Conservation (phyloP, 2,329 filamentous ascomycete species). For the Colletotrichum sp. region DNA sequence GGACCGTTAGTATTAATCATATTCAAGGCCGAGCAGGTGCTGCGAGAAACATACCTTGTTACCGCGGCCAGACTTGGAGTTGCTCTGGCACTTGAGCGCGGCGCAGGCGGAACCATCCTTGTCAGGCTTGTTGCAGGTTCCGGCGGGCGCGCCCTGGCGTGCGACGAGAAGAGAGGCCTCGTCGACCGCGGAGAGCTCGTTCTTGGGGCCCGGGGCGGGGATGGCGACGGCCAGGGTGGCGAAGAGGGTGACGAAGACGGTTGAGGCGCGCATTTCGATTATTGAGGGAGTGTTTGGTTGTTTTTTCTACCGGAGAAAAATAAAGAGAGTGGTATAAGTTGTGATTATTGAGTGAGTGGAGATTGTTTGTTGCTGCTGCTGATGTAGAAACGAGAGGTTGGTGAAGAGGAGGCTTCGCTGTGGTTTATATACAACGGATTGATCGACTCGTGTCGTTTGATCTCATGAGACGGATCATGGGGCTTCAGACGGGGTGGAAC, state of each 20-base stretch:
- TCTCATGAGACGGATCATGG: not conserved
- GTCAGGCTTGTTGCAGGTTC: not conserved
- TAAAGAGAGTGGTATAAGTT: not conserved
- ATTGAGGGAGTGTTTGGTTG: not conserved
- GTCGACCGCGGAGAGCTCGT: not conserved
- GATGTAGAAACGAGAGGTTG: not conserved
- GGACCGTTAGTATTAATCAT: not conserved
- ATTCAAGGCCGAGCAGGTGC: no score
- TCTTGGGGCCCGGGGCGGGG: not conserved
- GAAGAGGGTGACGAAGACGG: conserved; percentile 1
- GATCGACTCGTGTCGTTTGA: not conserved
- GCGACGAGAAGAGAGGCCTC: not conserved
- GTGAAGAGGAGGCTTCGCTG: not conserved
- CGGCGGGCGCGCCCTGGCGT: not conserved
- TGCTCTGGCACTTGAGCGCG: not conserved
- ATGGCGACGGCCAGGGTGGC: not conserved
- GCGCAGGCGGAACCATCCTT: not conserved
- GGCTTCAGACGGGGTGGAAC: not conserved
- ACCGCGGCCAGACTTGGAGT: not conserved
- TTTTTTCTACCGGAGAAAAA: not conserved
- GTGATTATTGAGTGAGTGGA: not conserved
- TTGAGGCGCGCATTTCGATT: conserved; percentile 1
- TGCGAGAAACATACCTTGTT: not conserved
- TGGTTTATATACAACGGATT: not conserved
- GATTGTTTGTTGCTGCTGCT: not conserved